Percentiles rank a stretch among this genome's conserved stretches.
Conservation (phyloP, 2,329 filamentous ascomycete genomes). For the Xylariales sp. region DNA sequence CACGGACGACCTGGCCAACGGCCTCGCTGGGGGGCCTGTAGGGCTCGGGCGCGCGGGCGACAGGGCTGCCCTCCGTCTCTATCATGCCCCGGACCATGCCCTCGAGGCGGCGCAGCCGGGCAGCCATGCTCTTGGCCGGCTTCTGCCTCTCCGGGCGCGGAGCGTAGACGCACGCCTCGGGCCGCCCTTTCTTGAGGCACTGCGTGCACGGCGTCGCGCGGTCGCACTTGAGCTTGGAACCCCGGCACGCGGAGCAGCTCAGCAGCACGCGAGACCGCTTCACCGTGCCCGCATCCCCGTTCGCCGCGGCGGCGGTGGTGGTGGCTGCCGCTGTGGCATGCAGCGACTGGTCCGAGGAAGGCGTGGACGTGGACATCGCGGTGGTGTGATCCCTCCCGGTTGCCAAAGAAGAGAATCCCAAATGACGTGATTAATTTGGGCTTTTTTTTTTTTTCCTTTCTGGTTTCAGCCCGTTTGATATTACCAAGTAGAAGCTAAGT, state of each 20-base stretch:
- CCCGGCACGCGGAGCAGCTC: conserved; percentile 47
- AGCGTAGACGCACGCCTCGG: conserved; percentile 44
- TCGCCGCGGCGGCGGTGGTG: background rate
- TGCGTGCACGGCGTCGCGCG: conserved; percentile 46
- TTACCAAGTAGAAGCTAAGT: too few relatives aligned
- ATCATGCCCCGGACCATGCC: conserved; percentile 55
- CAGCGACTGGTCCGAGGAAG: too few relatives aligned
- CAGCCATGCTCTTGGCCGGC: conserved; percentile 46
- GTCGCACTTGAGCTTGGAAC: conserved; percentile 55
- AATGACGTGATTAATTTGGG: too few relatives aligned
- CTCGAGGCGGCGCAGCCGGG: conserved; percentile 50
- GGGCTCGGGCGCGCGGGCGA: background rate
- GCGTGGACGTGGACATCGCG: too few relatives aligned
- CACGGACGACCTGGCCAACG: conserved; percentile 38
- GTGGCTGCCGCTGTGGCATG: background rate
- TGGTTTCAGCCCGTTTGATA: too few relatives aligned
- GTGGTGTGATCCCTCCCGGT: too few relatives aligned
- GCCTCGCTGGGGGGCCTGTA: conserved; percentile 9
- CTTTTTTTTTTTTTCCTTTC: too few relatives aligned
- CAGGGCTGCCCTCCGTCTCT: conserved; percentile 28
- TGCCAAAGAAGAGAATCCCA: too few relatives aligned
- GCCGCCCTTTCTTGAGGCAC: conserved; percentile 45
- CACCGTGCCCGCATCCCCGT: conserved; percentile 1
- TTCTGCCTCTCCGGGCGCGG: conserved; percentile 36
- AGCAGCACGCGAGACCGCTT: conserved; percentile 47